These are phyloP conservation scores for Peniophora sp. DNA, from an alignment of 1,284 basidiomycete species.

Conservation along the genomic window DNA sequence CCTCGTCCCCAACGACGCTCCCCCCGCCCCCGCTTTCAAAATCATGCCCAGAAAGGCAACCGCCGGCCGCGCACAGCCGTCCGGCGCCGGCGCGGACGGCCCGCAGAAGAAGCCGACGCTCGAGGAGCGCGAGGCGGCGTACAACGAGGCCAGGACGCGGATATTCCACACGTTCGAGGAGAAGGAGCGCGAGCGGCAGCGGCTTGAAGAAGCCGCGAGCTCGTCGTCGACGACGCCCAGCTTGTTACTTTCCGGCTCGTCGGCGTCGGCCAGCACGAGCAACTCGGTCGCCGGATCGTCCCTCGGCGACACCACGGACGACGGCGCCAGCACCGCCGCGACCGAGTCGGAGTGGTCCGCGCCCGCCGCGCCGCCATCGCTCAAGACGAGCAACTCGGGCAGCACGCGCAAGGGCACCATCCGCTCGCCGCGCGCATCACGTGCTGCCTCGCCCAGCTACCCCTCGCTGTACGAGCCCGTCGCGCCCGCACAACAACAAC, in stretches of 20 bases:
- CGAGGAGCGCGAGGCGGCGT: slow-evolving; percentile 75
- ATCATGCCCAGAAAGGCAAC: slow-evolving; percentile 57
- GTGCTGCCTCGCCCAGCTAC: slow-evolving; percentile 67
- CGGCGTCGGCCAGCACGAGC: slow-evolving; percentile 55
- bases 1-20: slow-evolving; percentile 68
- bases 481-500: slow-evolving; percentile 9
- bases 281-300: slow-evolving; percentile 38
- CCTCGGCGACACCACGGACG: slow-evolving; percentile 51
- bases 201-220: slow-evolving; percentile 55
- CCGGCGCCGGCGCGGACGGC: slow-evolving; percentile 54
- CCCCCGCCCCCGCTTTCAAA: slow-evolving; percentile 67
- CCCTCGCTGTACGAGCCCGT: slow-evolving; percentile 59
- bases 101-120: slow-evolving; percentile 67
- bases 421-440: slow-evolving; percentile 54
- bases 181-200: slow-evolving; percentile 47
- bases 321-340: slow-evolving; percentile 56
- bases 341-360: slow-evolving; percentile 77
- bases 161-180: slow-evolving; percentile 79
- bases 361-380: slow-evolving; percentile 35
- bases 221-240: slow-evolving; percentile 69
- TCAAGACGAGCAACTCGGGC: slow-evolving; percentile 39
- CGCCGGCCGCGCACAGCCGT: too few relatives aligned
- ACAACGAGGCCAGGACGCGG: slow-evolving; percentile 71
- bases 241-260: slow-evolving; percentile 30
- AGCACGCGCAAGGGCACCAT: slow-evolving; percentile 50